These are phyloP conservation scores for Esteya vermicola DNA, from an alignment of 2,329 filamentous ascomycete species.

Conservation along the genomic window DNA sequence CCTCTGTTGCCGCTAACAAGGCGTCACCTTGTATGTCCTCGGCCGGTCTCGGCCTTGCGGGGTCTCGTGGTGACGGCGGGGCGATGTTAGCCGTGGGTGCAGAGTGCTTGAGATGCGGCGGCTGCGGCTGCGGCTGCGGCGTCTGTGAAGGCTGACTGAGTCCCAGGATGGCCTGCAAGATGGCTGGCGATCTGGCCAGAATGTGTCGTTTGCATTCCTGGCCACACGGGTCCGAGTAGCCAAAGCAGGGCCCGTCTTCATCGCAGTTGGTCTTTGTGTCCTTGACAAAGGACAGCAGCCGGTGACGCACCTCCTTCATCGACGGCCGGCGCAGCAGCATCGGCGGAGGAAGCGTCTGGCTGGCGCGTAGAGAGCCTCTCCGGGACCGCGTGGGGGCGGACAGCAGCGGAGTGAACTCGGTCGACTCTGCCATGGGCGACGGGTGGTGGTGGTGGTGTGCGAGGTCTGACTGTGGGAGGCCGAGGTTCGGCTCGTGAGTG, in stretches of 20 bases:
- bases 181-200: conserved; percentile 21
- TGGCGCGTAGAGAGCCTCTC: conserved; percentile 6
- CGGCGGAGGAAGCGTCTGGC: conserved; percentile 1
- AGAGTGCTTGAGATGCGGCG: no score
- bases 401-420: conserved; percentile 37
- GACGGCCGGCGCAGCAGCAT: conserved; percentile 33
- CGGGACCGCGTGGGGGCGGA: conserved; percentile 4
- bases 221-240: conserved; percentile 51
- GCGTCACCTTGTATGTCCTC: no score
- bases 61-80: no score
- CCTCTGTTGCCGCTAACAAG: no score
- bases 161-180: conserved; percentile 3
- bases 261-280: conserved; percentile 51
- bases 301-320: conserved; percentile 37
- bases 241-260: conserved; percentile 44
- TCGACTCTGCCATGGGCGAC: no score
- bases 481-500: background rate
- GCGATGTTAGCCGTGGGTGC: no score
- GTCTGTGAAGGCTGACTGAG: conserved; percentile 6
- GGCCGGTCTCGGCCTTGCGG: no score
- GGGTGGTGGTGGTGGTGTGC: no score
- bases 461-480: background rate
- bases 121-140: no score
- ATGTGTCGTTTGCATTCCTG: conserved; percentile 52
- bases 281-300: conserved; percentile 50